These are phyloP conservation scores for Claviceps humidiphila DNA, from an alignment of 2,329 filamentous ascomycete species.

Conservation along the genomic window DNA sequence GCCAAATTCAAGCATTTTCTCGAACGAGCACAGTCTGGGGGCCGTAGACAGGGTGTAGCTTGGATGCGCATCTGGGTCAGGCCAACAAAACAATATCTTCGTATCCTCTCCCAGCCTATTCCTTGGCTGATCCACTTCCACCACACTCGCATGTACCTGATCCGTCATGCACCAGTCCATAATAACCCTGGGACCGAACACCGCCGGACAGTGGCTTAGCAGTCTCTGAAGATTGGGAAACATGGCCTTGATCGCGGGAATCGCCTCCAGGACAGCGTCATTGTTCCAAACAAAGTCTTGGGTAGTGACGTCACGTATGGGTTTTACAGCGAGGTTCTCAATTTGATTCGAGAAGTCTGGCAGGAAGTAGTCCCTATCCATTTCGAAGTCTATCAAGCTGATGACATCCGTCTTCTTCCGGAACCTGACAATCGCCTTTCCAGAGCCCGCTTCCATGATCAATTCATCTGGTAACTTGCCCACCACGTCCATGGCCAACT, in stretches of 20 bases:
- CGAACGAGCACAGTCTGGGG: conserved; percentile 3
- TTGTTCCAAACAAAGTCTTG: background rate
- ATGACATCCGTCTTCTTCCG: conserved; percentile 20
- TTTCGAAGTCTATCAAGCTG: conserved; percentile 9
- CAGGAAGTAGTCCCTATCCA: conserved; percentile 7
- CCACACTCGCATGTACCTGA: conserved; percentile 14
- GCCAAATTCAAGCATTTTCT: conserved; percentile 1
- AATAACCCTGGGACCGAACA: background rate
- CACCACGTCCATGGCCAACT: too few species aligned
- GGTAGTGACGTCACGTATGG: background rate
- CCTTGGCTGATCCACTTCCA: conserved; percentile 14
- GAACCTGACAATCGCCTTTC: conserved; percentile 16
- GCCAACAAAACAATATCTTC: conserved; percentile 19
- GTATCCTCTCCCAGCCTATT: conserved; percentile 13
- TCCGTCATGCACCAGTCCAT: conserved; percentile 20
- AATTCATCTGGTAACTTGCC: conserved; percentile 8
- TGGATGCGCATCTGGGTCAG: conserved; percentile 16
- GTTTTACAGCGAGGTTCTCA: conserved; percentile 15
- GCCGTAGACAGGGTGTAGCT: conserved; percentile 16
- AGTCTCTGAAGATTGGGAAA: conserved; percentile 17
- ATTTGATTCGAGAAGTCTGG: conserved; percentile 17
- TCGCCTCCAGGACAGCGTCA: conserved; percentile 1
- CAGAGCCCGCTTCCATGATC: conserved; percentile 12
- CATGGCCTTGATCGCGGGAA: background rate
- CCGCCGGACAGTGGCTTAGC: conserved; percentile 8